Conservation (phyloP, 2,329 filamentous ascomycete genomes). For the Aspergillus brunneoviolaceus region DNA sequence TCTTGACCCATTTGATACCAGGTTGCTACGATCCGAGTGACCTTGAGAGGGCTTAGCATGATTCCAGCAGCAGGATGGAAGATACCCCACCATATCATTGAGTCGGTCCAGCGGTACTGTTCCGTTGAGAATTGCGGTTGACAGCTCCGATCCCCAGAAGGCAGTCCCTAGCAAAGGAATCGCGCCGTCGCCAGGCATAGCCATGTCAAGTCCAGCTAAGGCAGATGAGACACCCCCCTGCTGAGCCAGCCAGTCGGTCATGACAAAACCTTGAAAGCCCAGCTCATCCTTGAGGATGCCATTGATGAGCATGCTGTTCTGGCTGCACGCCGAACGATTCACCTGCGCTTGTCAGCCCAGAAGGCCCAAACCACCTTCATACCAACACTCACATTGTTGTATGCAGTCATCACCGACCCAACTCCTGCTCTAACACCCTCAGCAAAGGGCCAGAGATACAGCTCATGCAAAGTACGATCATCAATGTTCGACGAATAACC, state of each 20-base stretch:
- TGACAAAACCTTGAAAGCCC: conserved; percentile 69
- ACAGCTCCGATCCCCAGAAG: conserved; percentile 58
- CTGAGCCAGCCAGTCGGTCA: conserved; percentile 69
- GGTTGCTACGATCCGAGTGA: conserved; percentile 57
- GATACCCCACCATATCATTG: conserved; percentile 47
- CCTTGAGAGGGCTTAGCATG: conserved; percentile 31
- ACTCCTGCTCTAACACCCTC: conserved; percentile 50
- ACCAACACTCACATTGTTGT: conserved; percentile 39
- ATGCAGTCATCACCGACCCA: conserved; percentile 47
- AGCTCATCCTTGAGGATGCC: conserved; percentile 71
- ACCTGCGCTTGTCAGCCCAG: conserved; percentile 42
- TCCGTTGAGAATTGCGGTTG: conserved; percentile 56
- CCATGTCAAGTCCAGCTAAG: conserved; percentile 66
- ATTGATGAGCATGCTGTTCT: conserved; percentile 68
- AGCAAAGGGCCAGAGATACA: conserved; percentile 52
- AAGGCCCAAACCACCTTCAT: neutral
- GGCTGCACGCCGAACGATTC: conserved; percentile 65
- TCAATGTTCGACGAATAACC: conserved; percentile 52
- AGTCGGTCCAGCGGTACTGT: conserved; percentile 56
- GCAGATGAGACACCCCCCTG: conserved; percentile 60
- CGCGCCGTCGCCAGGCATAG: conserved; percentile 63
- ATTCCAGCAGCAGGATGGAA: neutral
- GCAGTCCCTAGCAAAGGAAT: conserved; percentile 54
- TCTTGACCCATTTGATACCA: conserved; percentile 61
- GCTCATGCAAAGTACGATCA: conserved; percentile 49